Evolutionary conservation across 2,329 filamentous ascomycete species (phyloP).

Genomic region (Colletotrichum liaoningense): DNA sequence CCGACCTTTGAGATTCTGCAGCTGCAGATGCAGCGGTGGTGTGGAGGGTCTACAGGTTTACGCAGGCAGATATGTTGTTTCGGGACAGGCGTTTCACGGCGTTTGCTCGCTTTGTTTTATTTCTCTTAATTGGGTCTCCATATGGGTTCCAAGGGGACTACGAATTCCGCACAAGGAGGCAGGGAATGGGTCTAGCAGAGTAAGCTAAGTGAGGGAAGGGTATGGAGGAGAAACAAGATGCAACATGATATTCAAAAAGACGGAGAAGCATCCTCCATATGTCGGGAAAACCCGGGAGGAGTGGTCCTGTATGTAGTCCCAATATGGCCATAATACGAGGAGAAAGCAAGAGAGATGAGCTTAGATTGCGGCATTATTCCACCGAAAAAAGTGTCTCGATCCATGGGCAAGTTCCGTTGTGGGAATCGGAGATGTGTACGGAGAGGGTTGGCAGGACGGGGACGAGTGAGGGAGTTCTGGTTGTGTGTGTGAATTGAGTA

Average conservation of each 20-base stretch:
- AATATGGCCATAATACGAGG: slow-evolving; percentile 26
- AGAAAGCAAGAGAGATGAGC: neutral
- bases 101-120: neutral
- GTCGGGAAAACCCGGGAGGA: slow-evolving; percentile 23
- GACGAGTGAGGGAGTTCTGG: neutral
- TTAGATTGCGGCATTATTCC: slow-evolving; percentile 30
- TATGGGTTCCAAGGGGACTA: neutral
- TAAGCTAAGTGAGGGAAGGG: neutral
- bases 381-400: neutral
- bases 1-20: slow-evolving; percentile 22
- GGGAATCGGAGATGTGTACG: slow-evolving; percentile 5
- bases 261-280: slow-evolving; percentile 1
- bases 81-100: slow-evolving; percentile 14
- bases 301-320: slow-evolving; percentile 16
- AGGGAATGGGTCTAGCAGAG: neutral
- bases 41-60: neutral
- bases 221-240: neutral
- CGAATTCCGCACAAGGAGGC: neutral
- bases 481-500: slow-evolving; percentile 29
- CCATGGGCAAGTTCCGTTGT: slow-evolving; percentile 32
- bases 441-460: neutral
- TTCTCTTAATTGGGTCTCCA: neutral
- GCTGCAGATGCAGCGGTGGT: slow-evolving; percentile 2
- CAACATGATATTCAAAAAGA: neutral
- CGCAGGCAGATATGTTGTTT: slow-evolving; percentile 12